Base-by-base conservation (phyloP, 148 eudicot genomes). In the Suaeda aralocaspica region DNA sequence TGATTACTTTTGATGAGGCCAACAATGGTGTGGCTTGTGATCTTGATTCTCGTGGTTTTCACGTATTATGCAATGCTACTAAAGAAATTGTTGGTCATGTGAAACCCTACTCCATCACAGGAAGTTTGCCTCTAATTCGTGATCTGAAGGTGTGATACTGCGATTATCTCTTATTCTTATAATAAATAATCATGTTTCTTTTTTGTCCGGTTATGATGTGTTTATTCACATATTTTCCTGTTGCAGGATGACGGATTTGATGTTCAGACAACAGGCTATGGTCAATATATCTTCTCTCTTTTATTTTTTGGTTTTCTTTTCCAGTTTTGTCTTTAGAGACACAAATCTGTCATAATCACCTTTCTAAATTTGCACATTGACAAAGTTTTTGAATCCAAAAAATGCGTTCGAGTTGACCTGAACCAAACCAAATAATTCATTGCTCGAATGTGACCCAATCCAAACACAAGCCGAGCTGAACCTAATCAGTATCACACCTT, bases 251-350 rank as follows among this genome's bases (percentile, higher is more conserved):
- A 94, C 73, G 99, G 99, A 45, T 94, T 94, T 61, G 99, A 94
- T 86, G 99, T 94, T 71, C 99, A 94, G 77, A 94, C 97, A 67
- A 36, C 86, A 39, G 99, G 99, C 79, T 94, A 94, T 67, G 99
- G 98, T 93, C 84, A 77, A 70, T 9, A 63, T 24, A 70, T 64
- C 49, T 64, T 36, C 41, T 36, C 41, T 36, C 41, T 36, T 8
- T 36, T 8, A 36, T n/a, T n/a, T n/a, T n/a, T n/a, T n/a, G n/a
- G n/a, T n/a, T n/a, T n/a, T n/a, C n/a, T n/a, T n/a, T n/a, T n/a
- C n/a, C n/a, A n/a, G n/a, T n/a, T n/a, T n/a, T n/a, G n/a, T n/a
- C n/a, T n/a, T n/a, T n/a, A n/a, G n/a, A n/a, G n/a, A n/a, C n/a
- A 8, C 41, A 85, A 77, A 70, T 9, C 67, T 24, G 70, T 64